A percentile compares a stretch with the other conserved stretches of the same genome.
These are phyloP conservation scores for Neonothopanus nambi DNA, from an alignment of 1,284 basidiomycete species.

Conservation along the genomic window DNA sequence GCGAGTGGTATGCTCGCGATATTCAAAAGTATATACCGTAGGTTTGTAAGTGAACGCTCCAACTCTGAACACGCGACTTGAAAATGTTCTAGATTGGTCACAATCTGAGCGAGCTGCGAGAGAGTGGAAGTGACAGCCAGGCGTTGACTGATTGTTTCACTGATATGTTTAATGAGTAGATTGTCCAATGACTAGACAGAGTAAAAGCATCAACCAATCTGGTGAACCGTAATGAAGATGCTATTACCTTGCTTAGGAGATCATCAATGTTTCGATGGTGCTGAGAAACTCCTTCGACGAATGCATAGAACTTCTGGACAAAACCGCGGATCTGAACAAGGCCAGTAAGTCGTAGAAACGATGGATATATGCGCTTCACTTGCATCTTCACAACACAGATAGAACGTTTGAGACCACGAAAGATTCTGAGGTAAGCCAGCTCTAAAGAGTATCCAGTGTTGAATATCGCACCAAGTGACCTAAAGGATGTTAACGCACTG, in stretches of 20 bases:
- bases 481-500: constrained; percentile 48
- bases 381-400: constrained; percentile 92
- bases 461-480: not conserved
- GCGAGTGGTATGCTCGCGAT: not conserved
- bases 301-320: constrained; percentile 96
- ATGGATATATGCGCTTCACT: constrained; percentile 21
- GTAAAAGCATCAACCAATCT: not conserved
- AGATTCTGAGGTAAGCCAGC: constrained; percentile 73
- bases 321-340: constrained; percentile 77
- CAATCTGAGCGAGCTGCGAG: constrained; percentile 94
- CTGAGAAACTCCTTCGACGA: constrained; percentile 92
- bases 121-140: constrained; percentile 77
- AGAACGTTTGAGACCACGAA: constrained; percentile 96
- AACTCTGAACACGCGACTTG: constrained; percentile 85
- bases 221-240: not conserved
- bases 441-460: constrained; percentile 39
- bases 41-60: constrained; percentile 82
- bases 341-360: not conserved
- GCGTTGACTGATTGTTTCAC: constrained; percentile 73
- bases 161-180: constrained; percentile 82
- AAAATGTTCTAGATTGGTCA: constrained; percentile 94
- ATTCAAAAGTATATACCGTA: constrained; percentile 51
- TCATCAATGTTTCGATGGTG: constrained; percentile 93
- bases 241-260: constrained; percentile 79
- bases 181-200: constrained; percentile 79